Base-by-base conservation (phyloP, 2,329 filamentous ascomycete species). In the Ceratocystis diversiconidia region DNA sequence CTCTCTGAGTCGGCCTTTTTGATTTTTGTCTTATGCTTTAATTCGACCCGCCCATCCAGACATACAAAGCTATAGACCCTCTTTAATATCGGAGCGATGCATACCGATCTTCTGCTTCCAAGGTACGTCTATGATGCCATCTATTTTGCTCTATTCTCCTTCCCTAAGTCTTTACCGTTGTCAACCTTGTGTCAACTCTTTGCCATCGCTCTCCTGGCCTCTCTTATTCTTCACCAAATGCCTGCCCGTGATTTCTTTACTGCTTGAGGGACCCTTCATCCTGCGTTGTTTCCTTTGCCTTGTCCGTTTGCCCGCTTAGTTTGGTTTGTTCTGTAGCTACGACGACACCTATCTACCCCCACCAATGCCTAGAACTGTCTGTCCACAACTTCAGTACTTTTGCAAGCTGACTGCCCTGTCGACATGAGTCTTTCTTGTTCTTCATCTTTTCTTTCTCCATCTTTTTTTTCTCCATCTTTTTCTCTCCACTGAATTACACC, bases 101-200 rank as follows among this genome's bases (percentile, higher is more conserved):
- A 62, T 64, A 64, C 36, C 48, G 50, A 60, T 28, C 44, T 48
- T 43, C 62, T 64, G 30, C 64, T 67, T 25, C 52, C 43, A 12
- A 65, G 57, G 63, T 65, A 50, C 19, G 44, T 48, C 7, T 32
- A 5, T 28, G 30, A 41, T 50, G 12, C 12, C 25, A 6, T 55
- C 28, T 55, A 32, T 52, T 41, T 57, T 25, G 30, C 32, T 25
- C 12, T 32, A 3, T 36, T 55, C 4, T 41, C 3, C 8, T 12
- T 41, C 10, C 36, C 36, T 1, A 41, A 41, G 36, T 41, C 36
- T 41, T 3, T 3, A 41, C 36, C 10, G 36, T 41, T 12, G 36
- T 1, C 36, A 10, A 41, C 36, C 36, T 41, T 41, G 36, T 41
- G 36, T 41, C 36, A 41, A 41, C 44, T n/a, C 57, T 12, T 3